Evolutionary conservation across 192 early-diverging fungal species (phyloP).

Genomic region (Coemansia biformis): DNA sequence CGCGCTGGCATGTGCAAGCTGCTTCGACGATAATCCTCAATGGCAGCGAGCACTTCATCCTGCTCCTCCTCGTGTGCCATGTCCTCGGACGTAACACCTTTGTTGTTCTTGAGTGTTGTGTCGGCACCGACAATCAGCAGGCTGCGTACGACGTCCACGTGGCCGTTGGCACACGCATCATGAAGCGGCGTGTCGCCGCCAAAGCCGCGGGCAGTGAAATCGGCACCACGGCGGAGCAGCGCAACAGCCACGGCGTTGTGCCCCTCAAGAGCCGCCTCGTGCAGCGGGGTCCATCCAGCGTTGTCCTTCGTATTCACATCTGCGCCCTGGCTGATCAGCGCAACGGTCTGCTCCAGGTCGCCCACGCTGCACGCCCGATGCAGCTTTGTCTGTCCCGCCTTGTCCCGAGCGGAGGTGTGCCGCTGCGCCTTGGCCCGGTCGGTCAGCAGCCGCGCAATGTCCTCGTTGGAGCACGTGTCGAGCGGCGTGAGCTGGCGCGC

Average conservation of each 20-base stretch:
- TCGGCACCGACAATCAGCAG: constrained; percentile 37
- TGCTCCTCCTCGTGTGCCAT: constrained; percentile 52
- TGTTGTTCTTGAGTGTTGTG: constrained; percentile 26
- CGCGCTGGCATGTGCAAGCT: neutral
- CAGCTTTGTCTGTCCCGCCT: constrained; percentile 60
- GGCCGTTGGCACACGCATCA: constrained; percentile 58
- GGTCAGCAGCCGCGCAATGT: constrained; percentile 36
- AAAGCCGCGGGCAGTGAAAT: constrained; percentile 55
- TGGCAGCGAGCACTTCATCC: constrained; percentile 27
- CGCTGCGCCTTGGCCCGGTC: constrained; percentile 38
- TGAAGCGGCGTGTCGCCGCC: constrained; percentile 62
- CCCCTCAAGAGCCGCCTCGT: constrained; percentile 60
- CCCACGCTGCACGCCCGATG: constrained; percentile 59
- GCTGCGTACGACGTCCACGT: constrained; percentile 35
- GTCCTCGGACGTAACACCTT: constrained; percentile 51
- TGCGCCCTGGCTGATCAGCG: constrained; percentile 57
- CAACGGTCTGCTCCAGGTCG: constrained; percentile 44
- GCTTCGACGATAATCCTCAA: constrained; percentile 14
- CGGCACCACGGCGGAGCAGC: constrained; percentile 54
- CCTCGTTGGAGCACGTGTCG: constrained; percentile 40
- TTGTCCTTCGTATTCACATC: constrained; percentile 64
- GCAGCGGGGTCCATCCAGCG: constrained; percentile 62
- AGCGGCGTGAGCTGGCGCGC: constrained; percentile 38
- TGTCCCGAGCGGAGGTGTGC: constrained; percentile 41
- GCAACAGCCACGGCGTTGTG: constrained; percentile 28